Percentiles rank a stretch among this genome's conserved stretches.
Conservation (phyloP, 1,139 yeast species). For the Suhomyces maxii region DNA sequence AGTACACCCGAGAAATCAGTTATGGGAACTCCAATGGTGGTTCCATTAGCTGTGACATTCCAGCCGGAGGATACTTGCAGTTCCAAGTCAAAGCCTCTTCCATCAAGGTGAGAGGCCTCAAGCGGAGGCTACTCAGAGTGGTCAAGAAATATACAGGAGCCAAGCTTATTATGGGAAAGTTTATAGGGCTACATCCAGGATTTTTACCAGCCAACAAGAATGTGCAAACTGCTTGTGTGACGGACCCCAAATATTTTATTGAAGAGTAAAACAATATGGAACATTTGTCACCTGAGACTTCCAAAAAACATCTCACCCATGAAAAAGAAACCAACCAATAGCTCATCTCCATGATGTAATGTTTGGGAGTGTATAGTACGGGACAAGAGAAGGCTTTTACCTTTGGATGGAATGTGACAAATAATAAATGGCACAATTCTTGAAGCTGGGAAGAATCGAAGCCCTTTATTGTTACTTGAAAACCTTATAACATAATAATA, state of each 20-base stretch:
- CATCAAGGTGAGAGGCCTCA: conserved; percentile 16
- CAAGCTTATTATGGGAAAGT: conserved; percentile 18
- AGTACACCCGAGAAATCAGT: conserved; percentile 13
- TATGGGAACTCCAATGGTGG: conserved; percentile 21
- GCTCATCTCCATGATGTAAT: no score
- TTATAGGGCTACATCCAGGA: background rate
- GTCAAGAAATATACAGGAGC: background rate
- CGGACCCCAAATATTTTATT: conserved; percentile 17
- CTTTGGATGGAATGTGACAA: no score
- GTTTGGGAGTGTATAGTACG: no score
- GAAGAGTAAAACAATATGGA: background rate
- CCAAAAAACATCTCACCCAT: no score
- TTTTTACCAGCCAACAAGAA: conserved; percentile 14
- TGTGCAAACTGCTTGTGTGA: conserved; percentile 28
- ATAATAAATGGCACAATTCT: no score
- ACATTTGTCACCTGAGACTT: background rate
- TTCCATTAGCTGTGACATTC: conserved; percentile 21
- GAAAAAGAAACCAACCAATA: no score
- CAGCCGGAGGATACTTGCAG: conserved; percentile 22
- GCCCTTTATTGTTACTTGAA: no score
- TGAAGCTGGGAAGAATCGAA: no score
- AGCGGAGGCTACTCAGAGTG: conserved; percentile 18
- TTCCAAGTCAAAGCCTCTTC: conserved; percentile 21
- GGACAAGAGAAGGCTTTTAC: no score
- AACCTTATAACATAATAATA: no score